Base-by-base conservation (phyloP, 768 basidiomycete species). In the Pleurotus ostreatus region DNA sequence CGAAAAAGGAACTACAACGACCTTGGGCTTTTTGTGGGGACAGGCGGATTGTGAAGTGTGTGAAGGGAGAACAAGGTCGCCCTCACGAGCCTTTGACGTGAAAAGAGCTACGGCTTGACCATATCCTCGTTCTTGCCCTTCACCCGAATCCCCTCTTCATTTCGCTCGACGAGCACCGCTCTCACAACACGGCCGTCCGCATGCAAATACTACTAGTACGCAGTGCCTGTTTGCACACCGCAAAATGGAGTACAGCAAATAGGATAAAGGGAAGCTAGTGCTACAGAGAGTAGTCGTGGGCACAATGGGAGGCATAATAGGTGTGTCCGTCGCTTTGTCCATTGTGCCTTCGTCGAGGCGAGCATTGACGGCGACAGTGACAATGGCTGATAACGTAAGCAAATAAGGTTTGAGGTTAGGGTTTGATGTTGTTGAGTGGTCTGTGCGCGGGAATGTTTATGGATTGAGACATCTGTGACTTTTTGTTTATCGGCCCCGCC, bases 391-490 rank as follows among this genome's bases (percentile, higher is more conserved):
- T 41, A 30, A 48, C 48, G 46, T 46, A 49, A 48, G 26, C 45
- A 38, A 56, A 38, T 56, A 41, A 56, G 39, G 46, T 41, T 46
- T 20, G 37, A 40, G 48, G 47, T 56, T 56, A 56, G 47, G 55
- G 55, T 47, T 56, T 56, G 45, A 47, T 46, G 23, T 65, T 71
- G 69, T 69, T 78, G 61, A 68, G 63, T 70, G 77, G 78, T 66
- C 76, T 68, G 78, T 78, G 78, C 78, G 78, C 78, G 76, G 65
- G 73, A 75, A 68, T 46, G 43, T 30, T 11, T 30, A 56, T 51
- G 49, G 46, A 30, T 45, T 57, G 59, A 49, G 55, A 59, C 59
- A 49, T 55, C 46, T 57, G 59, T 56, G 47, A 59, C 59, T 49
- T 55, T 56, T 46, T 56, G 55, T 55, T 55, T 48, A 55, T 74